phyloP scores from a whole-genome alignment of 495 filamentous ascomycete genomes.

The Penicilliopsis zonata region DNA sequence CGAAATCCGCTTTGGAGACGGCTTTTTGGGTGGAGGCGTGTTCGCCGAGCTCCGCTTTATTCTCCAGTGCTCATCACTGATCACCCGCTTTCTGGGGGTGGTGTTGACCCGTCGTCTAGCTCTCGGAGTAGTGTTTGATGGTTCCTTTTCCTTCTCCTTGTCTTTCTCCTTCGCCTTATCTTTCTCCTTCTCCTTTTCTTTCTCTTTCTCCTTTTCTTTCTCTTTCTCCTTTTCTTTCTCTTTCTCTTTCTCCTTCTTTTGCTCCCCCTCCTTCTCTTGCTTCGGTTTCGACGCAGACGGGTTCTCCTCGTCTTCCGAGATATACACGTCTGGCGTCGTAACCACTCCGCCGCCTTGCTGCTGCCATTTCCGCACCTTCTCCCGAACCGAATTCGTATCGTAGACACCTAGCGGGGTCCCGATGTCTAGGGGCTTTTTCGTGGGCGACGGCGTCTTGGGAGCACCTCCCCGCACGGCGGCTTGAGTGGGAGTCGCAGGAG shows the following conservation, averaged over 20 bases:
- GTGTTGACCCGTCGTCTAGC: slow-evolving; percentile 32
- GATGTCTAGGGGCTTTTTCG: slow-evolving; percentile 34
- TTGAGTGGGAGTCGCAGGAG: slow-evolving; percentile 28
- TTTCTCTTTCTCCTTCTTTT: too few species aligned
- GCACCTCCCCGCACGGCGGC: slow-evolving; percentile 27
- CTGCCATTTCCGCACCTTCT: slow-evolving; percentile 68
- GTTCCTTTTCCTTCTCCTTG: too few species aligned
- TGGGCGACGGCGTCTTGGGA: slow-evolving; percentile 21
- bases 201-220: slow-evolving; percentile 13
- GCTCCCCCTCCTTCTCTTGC: slow-evolving; percentile 13
- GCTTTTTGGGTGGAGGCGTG: slow-evolving; percentile 35
- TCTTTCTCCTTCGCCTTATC: too few species aligned
- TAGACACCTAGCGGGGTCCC: slow-evolving; percentile 37
- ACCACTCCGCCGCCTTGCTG: slow-evolving; percentile 49
- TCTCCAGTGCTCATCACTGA: slow-evolving; percentile 71
- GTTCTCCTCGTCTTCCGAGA: slow-evolving; percentile 28
- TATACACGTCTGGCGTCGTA: slow-evolving; percentile 32
- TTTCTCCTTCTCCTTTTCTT: too few species aligned
- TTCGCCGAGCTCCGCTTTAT: slow-evolving; percentile 38
- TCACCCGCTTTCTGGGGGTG: slow-evolving; percentile 62
- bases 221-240: slow-evolving; percentile 14
- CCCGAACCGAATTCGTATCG: slow-evolving; percentile 50
- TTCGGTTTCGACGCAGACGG: slow-evolving; percentile 12
- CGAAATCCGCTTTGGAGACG: slow-evolving; percentile 35
- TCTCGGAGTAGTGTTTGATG: too few species aligned